Percentiles rank a stretch among this genome's conserved stretches.
phyloP scores from a whole-genome alignment of 805 yeast species.

The Kazachstania africana region DNA sequence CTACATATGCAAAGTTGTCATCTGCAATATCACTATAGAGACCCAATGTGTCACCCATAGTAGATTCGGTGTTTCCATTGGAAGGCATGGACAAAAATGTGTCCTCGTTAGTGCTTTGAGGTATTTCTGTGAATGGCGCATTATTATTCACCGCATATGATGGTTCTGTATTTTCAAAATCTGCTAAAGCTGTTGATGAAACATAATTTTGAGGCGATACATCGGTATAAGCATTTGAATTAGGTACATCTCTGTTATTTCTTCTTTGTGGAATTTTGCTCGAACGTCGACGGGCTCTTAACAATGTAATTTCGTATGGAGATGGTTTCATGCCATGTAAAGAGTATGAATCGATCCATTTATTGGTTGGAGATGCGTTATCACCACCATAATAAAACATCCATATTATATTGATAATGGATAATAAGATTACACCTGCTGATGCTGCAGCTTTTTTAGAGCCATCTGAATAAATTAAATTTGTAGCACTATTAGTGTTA shows the following conservation, averaged over 20 bases:
- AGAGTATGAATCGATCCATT: constrained; percentile 75
- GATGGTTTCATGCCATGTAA: constrained; percentile 36
- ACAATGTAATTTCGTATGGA: constrained; percentile 17
- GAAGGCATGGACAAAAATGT: constrained; percentile 21
- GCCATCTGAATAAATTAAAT: constrained; percentile 55
- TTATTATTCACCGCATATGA: constrained; percentile 1
- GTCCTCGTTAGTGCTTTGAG: constrained; percentile 4
- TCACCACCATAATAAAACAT: constrained; percentile 83
- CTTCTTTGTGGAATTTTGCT: constrained; percentile 1
- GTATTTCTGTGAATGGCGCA: background rate
- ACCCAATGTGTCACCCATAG: constrained; percentile 27
- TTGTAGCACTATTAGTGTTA: constrained; percentile 73
- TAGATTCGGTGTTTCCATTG: constrained; percentile 24
- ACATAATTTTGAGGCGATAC: constrained; percentile 22
- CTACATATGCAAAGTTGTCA: constrained; percentile 60
- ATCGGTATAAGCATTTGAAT: constrained; percentile 3
- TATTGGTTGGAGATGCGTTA: constrained; percentile 75
- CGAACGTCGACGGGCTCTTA: constrained; percentile 17
- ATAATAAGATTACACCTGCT: constrained; percentile 78
- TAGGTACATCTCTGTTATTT: constrained; percentile 1
- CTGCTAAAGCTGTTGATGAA: constrained; percentile 46
- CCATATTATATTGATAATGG: constrained; percentile 79
- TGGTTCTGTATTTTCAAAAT: constrained; percentile 42
- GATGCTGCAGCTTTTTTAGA: constrained; percentile 74
- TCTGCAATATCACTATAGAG: constrained; percentile 27